These are phyloP conservation scores for Wolfiporia cocos DNA, from an alignment of 1,284 basidiomycete genomes.

Conservation along the genomic window DNA sequence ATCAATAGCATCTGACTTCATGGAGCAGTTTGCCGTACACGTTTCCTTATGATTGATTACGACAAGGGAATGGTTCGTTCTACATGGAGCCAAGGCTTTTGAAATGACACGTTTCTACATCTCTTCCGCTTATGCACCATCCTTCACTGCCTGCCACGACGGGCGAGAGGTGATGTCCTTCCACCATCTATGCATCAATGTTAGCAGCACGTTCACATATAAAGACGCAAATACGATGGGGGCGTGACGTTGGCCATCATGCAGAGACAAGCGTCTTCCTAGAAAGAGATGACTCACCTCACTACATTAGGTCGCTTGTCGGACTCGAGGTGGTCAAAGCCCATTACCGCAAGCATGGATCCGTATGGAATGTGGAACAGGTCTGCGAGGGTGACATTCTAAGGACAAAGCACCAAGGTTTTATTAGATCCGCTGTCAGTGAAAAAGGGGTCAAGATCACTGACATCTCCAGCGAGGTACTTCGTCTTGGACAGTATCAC, in stretches of 20 bases:
- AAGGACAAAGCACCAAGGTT: not conserved
- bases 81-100: no score
- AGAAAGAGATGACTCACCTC: conserved; percentile 12
- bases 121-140: conserved; percentile 17
- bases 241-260: not conserved
- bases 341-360: conserved; percentile 14
- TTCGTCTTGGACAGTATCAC: conserved; percentile 36
- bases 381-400: conserved; percentile 44
- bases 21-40: no score
- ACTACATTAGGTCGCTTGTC: conserved; percentile 24
- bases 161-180: conserved; percentile 27
- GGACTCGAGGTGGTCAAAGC: conserved; percentile 17
- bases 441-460: conserved; percentile 10
- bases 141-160: conserved; percentile 30
- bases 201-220: not conserved
- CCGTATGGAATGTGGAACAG: conserved; percentile 48
- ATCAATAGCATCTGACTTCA: no score
- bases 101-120: no score
- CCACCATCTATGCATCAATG: conserved; percentile 28
- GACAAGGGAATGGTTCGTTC: no score
- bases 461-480: conserved; percentile 41
- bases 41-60: no score
- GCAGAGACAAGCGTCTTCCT: not conserved
- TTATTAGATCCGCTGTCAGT: not conserved
- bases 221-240: not conserved